Conservation (phyloP, 805 yeast genomes). For the Starmerella apicola region DNA sequence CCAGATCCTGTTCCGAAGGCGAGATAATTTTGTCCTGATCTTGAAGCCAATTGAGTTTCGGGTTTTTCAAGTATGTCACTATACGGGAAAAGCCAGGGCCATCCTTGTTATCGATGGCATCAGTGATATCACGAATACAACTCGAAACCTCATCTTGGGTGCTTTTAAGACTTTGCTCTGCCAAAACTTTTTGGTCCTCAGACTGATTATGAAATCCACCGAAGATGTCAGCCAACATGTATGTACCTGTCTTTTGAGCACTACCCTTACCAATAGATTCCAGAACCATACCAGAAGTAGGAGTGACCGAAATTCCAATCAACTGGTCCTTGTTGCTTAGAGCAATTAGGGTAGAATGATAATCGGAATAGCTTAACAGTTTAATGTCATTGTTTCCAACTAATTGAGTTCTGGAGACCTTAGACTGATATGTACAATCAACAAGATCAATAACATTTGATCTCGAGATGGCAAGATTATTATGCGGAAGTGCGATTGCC, state of each 20-base stretch:
- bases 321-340: conserved; percentile 4
- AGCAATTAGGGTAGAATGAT: conserved; percentile 11
- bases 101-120: conserved; percentile 31
- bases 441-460: conserved; percentile 7
- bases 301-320: conserved; percentile 21
- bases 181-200: conserved; percentile 4
- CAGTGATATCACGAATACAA: conserved; percentile 33
- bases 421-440: conserved; percentile 18
- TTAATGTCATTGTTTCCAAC: background rate
- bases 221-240: conserved; percentile 28
- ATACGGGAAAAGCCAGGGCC: conserved; percentile 14
- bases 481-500: conserved; percentile 15
- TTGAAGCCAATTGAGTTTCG: conserved; percentile 8
- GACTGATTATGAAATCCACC: conserved; percentile 25
- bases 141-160: conserved; percentile 27
- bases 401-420: conserved; percentile 8
- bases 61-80: conserved; percentile 16
- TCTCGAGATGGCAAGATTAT: conserved; percentile 12
- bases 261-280: conserved; percentile 21
- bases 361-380: conserved; percentile 12
- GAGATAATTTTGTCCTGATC: conserved; percentile 13
- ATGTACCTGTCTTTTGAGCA: conserved; percentile 5
- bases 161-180: conserved; percentile 31
- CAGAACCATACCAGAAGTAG: conserved; percentile 17
- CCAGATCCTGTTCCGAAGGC: conserved; percentile 30